Evolutionary conservation across 2,329 filamentous ascomycete genomes (phyloP), one percentile per base, ranked within the genome.

Genomic region (Cytospora schulzeri): DNA sequence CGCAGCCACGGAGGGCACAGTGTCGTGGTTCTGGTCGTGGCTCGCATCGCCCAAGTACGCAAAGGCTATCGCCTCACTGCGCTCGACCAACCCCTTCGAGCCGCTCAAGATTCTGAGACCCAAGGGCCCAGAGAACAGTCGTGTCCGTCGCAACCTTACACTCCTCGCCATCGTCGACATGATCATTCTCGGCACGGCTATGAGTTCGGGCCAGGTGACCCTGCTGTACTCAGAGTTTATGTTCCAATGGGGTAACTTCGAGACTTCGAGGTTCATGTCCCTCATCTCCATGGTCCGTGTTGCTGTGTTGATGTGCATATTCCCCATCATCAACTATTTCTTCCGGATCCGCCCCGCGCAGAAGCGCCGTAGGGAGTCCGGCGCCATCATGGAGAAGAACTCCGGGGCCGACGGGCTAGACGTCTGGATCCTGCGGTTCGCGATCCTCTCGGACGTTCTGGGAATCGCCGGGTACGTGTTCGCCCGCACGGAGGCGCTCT

Each of bases 221-320:
- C 83, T 98, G 62, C 85, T 97, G 62, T 99, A 98, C 77, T 88
- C 88, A 28, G 89, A 91, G 69, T 90, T 85, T 71, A 85, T 88
- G 70, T 98, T 97, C 73, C 81, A 84, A 61, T 98, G 95, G 95
- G 85, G 86, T 56, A 93, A 88, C 48, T 83, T 92, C 63, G 90
- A 97, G 74, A 90, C 90, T 15, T 92, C 91, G 53, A 82, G 88
- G 19, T 97, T 93, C 75, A 85, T 97, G 61, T 94, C 91, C 0
- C 80, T 90, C n/a, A 82, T 92, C 58, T 97, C 92, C 71, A 82
- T 86, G 68, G 85, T 87, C 51, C 89, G 95, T 31, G 93, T 97
- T 11, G 71, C 91, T 14, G 85, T 88, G 19, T 85, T 99, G 1
- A 81, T 97, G 60, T 80, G 88, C 35, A 71, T 96, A 31, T 85